Base-by-base conservation (phyloP, 2,329 filamentous ascomycete genomes). In the Sarocladium oryzae region DNA sequence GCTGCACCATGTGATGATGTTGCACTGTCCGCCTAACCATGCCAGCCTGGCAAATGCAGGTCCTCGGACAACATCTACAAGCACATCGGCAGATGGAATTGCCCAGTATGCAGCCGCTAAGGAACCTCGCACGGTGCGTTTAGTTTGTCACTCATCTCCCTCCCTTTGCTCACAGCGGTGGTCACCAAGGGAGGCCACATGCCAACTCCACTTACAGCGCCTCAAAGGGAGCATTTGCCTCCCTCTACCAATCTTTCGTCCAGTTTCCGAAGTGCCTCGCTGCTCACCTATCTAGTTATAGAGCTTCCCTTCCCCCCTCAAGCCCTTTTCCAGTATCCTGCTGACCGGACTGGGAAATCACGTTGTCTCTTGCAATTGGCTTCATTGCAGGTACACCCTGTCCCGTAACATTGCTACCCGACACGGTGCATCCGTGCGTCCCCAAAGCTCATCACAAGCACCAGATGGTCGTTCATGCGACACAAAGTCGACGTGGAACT, bases 71-170 rank as follows among this genome's bases (percentile, higher is more conserved):
- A 37, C 16, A 23, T 21, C 37, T 16, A 23, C 40, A 26, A 21
- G 21, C 26, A 13, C 40, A 43, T 43, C 40, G 40, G 40, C 40
- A 43, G 23, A 26, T 43, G 3, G 4, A 16, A 20, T 43, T 43
- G 23, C 23, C 23, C 23, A 23, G 26, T 43, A 9, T 7, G 13
- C 23, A 5, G n/a, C 16, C 40, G n/a, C 40, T 26, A 26, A 4
- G 3, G 20, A 23, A 20, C 40, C 40, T 43, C 40, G 40, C 40
- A 43, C 40, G 10, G 23, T 28, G 40, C n/a, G 15, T 23, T 26
- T 43, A 28, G 40, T 43, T 43, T 43, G 40, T 43, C 40, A 10
- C 23, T 43, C 40, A 43, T 43, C 40, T 43, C 40, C 40, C 40
- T 43, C 40, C 40, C 40, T 43, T 43, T 43, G 40, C 23, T n/a